Base-by-base conservation (phyloP, 305 asterid species). In the Nicotiana rustica region DNA sequence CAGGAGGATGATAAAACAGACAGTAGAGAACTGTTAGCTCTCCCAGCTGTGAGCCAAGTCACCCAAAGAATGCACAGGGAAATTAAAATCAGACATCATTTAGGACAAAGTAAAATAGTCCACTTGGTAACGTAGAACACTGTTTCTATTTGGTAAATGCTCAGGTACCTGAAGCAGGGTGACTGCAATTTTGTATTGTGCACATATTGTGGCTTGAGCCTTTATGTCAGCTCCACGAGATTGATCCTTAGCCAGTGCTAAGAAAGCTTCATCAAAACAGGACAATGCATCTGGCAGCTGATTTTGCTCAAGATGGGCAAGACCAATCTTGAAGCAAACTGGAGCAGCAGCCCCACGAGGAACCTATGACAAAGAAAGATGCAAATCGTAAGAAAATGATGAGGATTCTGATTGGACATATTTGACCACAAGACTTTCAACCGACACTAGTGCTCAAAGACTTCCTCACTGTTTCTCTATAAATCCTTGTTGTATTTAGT, bases 131-230 rank as follows among this genome's bases (percentile, higher is more conserved):
- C 4, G 4, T 29, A 65, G 38, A 29, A 29, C 38, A 65, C 12
- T 66, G 67, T 62, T 29, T 2, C 80, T 55, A 55, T 76, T 76
- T 29, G 67, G 66, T 76, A 76, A 55, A 31, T 0, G 67, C 62
- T 55, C 44, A 56, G 68, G 79, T 89, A 96, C 99, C 98, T 91
- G 98, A 78, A 97, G 98, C 86, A 97, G 97, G 85, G 99, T 93
- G 78, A 97, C 99, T 6, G 98, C 98, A 82, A 95, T 95, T 91
- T 97, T 97, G 90, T 95, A 95, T 84, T 97, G 99, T 83, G 99
- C 99, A 88, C 98, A 93, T 83, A 97, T 97, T 69, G 99, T 97
- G 86, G 98, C 99, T 88, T 97, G 99, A n/a, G 99, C 99, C 84
- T 95, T 97, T 79, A 92, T 93, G 87, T 95, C 99, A 85, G 93